These are phyloP conservation scores for Diaporthe sp. DNA, from an alignment of 2,329 filamentous ascomycete species.

Conservation along the genomic window DNA sequence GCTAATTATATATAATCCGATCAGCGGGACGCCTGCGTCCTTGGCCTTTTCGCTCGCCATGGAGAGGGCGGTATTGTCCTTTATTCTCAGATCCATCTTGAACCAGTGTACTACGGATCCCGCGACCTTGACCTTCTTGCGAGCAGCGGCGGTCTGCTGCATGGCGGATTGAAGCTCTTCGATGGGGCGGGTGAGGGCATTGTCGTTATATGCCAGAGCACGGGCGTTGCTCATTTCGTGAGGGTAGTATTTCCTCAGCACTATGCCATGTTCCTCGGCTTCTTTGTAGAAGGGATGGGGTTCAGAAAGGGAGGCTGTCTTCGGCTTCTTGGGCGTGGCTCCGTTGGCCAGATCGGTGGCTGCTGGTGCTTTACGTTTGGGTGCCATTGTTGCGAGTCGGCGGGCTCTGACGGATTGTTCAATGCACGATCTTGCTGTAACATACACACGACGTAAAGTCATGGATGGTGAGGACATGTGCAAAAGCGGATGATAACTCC, in stretches of 20 bases:
- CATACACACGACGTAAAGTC: not conserved
- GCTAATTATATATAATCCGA: constrained; percentile 84
- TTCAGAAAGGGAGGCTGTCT: constrained; percentile 42
- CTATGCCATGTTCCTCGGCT: constrained; percentile 71
- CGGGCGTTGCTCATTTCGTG: constrained; percentile 87
- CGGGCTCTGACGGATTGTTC: not conserved
- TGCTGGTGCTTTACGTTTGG: constrained; percentile 43
- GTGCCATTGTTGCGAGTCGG: constrained; percentile 29
- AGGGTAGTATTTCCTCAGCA: constrained; percentile 84
- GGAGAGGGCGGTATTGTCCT: constrained; percentile 80
- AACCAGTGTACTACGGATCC: constrained; percentile 89
- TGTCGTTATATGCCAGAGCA: constrained; percentile 79
- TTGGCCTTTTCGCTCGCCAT: constrained; percentile 70
- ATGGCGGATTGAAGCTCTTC: constrained; percentile 75
- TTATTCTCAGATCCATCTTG: constrained; percentile 82
- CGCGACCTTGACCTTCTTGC: constrained; percentile 66
- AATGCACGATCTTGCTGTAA: constrained; percentile 2
- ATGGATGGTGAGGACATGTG: not conserved
- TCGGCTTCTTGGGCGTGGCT: constrained; percentile 33
- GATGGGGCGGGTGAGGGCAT: constrained; percentile 80
- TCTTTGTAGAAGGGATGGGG: constrained; percentile 63
- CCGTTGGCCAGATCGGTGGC: constrained; percentile 6
- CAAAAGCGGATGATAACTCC: not conserved
- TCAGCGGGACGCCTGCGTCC: constrained; percentile 69
- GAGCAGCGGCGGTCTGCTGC: constrained; percentile 68